Conservation (phyloP, 176 grass and related monocot genomes). For the Guadua angustifolia region DNA sequence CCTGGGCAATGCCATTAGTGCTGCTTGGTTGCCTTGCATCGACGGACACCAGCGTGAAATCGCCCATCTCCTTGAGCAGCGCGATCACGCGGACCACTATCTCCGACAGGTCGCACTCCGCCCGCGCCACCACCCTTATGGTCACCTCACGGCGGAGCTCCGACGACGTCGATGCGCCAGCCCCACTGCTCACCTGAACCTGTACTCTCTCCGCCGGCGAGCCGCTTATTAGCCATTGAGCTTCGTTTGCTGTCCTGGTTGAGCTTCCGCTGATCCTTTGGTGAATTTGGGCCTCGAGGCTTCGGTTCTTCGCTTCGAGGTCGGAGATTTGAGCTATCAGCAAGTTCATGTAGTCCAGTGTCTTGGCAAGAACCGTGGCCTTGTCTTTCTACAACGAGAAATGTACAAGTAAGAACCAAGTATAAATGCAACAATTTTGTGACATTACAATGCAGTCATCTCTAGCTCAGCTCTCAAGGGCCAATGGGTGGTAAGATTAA, state of each 20-base stretch:
- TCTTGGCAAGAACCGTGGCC: conserved; percentile 63
- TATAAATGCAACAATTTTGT: not conserved
- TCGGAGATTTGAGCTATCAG: conserved; percentile 59
- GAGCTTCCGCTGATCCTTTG: conserved; percentile 6
- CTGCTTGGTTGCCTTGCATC: conserved; percentile 15
- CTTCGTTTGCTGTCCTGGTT: not conserved
- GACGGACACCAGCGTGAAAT: conserved; percentile 39
- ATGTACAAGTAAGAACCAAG: not conserved
- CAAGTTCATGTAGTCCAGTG: conserved; percentile 65
- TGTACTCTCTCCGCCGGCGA: conserved; percentile 43
- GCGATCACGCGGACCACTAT: conserved; percentile 47
- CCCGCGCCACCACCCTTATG: conserved; percentile 43
- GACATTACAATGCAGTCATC: not conserved
- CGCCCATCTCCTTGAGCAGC: conserved; percentile 38
- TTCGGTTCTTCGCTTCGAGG: conserved; percentile 61
- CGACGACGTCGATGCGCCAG: conserved; percentile 1
- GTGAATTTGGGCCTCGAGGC: conserved; percentile 50
- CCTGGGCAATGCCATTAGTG: conserved; percentile 4
- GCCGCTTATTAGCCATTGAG: not conserved
- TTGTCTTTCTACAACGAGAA: conserved; percentile 69
- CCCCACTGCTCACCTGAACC: conserved; percentile 19
- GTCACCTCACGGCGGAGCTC: conserved; percentile 8
- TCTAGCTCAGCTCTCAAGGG: not conserved
- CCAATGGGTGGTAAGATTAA: not conserved
- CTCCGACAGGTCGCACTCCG: conserved; percentile 46